A percentile compares a stretch with the other conserved stretches of the same genome.
phyloP scores from a whole-genome alignment of 768 basidiomycete species.

The Lactifluus volemus region DNA sequence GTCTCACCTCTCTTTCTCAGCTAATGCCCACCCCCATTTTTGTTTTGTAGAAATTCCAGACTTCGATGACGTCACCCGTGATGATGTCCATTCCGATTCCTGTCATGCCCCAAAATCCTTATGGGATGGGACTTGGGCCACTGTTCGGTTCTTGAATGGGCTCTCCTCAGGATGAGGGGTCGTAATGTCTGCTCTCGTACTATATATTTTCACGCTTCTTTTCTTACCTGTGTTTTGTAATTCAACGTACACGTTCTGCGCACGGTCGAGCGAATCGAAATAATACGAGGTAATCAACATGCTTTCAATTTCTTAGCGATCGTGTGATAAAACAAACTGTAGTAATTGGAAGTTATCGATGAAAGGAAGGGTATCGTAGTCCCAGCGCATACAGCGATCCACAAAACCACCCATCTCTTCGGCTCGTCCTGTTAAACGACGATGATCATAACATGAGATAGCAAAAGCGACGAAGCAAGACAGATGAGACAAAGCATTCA shows the following conservation, averaged over 20 bases:
- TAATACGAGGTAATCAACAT: too few relatives aligned
- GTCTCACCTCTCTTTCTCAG: neutral
- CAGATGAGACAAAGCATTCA: too few relatives aligned
- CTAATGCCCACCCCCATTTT: too few relatives aligned
- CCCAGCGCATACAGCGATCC: too few relatives aligned
- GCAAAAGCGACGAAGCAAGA: neutral
- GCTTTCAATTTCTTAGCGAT: too few relatives aligned
- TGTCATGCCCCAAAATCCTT: conserved; percentile 6
- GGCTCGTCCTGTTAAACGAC: neutral
- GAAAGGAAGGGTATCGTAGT: neutral
- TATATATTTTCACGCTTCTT: neutral
- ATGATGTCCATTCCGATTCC: conserved; percentile 7
- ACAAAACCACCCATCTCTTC: neutral
- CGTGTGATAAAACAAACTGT: too few relatives aligned
- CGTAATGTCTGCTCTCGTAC: too few relatives aligned
- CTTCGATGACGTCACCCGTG: conserved; percentile 2
- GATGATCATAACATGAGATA: neutral
- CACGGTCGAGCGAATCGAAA: neutral
- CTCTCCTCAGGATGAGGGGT: too few relatives aligned
- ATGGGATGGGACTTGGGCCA: conserved; percentile 13
- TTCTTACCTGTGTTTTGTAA: neutral
- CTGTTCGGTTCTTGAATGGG: conserved; percentile 7
- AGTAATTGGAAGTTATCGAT: neutral
- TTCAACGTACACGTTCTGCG: neutral
- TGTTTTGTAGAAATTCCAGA: conserved; percentile 6